Evolutionary conservation across 495 filamentous ascomycete species (phyloP), one percentile per base, ranked within the genome.

Genomic region (Hypoxylon fuscum): DNA sequence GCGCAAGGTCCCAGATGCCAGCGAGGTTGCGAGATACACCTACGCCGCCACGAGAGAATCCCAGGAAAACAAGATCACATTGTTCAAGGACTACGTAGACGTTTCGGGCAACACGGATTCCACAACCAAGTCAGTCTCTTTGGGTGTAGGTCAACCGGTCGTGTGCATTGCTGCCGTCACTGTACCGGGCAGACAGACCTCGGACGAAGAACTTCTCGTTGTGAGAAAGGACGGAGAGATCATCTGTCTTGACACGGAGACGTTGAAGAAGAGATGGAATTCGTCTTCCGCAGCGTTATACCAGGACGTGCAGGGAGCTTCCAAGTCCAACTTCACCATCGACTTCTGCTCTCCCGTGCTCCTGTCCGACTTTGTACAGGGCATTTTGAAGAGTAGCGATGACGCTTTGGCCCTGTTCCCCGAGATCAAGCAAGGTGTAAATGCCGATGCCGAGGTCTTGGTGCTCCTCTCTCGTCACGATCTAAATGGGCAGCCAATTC

Each of bases 11-110:
- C 70, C 78, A 10, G 74, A 75, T 20, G 78, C 79, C 25, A 78
- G 77, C 29, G 75, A 77, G n/a, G 75, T 87, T 4, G 81, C 81
- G 50, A 84, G 93, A 57, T 86, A 88, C 55, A 96, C 92, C 1
- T 97, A 94, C 71, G 76, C 80, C 8, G 80, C 83, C 5, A 81
- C 79, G 2, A 59, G 61, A 9, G 71, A 77, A 23, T 73, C 72
- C 1, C 64, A 64, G 15, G 66, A 71, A 42, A 57, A 73, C 23
- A 77, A 81, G 59, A 71, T 85, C 21, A 80, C 75, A 17, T 61
- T 83, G 14, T 84, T 84, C 66, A 81, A 84, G 66, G 89, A 91
- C 44, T 78, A 85, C 2, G 79, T 87, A 2, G 81, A 84, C 49
- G 85, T 82, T 56, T 85, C 87, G 18, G 81, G 87, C 55, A 85